phyloP scores from a whole-genome alignment of 108 stramenopile species.

The Thalassiosira profunda region DNA sequence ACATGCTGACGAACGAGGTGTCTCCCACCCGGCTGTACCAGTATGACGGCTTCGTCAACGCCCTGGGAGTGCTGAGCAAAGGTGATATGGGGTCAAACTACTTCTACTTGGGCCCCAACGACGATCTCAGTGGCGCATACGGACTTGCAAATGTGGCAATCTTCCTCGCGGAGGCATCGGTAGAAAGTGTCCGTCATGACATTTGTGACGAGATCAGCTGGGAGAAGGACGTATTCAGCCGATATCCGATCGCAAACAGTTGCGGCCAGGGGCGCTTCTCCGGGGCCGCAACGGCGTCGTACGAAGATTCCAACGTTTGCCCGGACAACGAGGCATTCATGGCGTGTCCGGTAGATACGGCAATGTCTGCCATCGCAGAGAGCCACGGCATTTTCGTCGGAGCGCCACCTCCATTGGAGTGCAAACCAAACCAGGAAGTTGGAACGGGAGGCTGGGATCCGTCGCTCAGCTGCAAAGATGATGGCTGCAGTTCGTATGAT shows the following conservation, averaged over 20 bases:
- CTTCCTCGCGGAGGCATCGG: conserved; percentile 34
- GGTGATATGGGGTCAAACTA: conserved; percentile 30
- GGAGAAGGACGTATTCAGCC: conserved; percentile 47
- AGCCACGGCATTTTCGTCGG: conserved; percentile 20
- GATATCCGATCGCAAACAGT: conserved; percentile 39
- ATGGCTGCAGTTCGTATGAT: conserved; percentile 31
- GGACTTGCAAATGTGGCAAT: conserved; percentile 42
- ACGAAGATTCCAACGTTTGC: conserved; percentile 32
- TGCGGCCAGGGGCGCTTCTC: conserved; percentile 39
- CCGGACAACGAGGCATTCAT: conserved; percentile 32
- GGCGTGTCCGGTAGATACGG: conserved; percentile 38
- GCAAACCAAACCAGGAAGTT: conserved; percentile 12
- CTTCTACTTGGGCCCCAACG: conserved; percentile 39
- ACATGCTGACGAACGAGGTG: conserved; percentile 3
- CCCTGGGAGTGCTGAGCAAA: conserved; percentile 27
- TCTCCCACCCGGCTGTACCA: conserved; percentile 30
- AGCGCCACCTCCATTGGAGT: conserved; percentile 40
- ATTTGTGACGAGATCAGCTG: conserved; percentile 46
- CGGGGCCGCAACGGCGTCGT: conserved; percentile 2
- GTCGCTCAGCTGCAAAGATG: conserved; percentile 22
- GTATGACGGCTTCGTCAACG: conserved; percentile 43
- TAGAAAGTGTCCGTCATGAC: conserved; percentile 38
- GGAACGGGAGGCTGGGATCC: conserved; percentile 44
- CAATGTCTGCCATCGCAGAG: conserved; percentile 24
- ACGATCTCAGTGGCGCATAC: conserved; percentile 14